Evolutionary conservation across 2,329 filamentous ascomycete genomes (phyloP).

Genomic region (Cladosporium colombiae): DNA sequence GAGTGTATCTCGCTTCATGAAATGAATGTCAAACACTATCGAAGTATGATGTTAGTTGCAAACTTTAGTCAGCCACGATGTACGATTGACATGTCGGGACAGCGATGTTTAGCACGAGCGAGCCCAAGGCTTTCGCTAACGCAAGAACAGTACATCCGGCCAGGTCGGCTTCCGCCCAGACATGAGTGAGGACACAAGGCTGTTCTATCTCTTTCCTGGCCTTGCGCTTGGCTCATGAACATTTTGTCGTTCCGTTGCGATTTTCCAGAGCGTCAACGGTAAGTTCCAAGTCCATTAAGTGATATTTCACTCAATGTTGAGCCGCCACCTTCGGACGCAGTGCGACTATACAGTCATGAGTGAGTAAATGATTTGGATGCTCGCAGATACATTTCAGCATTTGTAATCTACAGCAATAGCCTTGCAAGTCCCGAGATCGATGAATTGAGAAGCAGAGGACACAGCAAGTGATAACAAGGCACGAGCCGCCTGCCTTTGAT

Average conservation of each 20-base stretch:
- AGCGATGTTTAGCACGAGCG: too few species aligned
- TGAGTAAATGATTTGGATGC: background rate
- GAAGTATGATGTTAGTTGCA: background rate
- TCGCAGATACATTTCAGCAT: background rate
- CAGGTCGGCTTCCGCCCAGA: background rate
- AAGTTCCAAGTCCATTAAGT: background rate
- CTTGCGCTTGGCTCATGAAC: background rate
- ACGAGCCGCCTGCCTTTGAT: background rate
- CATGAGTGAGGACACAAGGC: background rate
- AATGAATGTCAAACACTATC: background rate
- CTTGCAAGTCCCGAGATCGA: background rate
- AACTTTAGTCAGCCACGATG: background rate
- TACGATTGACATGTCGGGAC: too few species aligned
- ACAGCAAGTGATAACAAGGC: background rate
- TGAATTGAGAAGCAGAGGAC: background rate
- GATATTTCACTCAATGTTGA: background rate
- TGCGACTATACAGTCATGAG: background rate
- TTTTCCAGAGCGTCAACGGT: background rate
- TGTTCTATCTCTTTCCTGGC: background rate
- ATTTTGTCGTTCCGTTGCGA: background rate
- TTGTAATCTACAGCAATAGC: background rate
- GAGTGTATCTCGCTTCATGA: background rate
- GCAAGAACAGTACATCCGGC: background rate
- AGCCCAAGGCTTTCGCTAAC: too few species aligned
- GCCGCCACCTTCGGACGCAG: too few species aligned